Conservation (phyloP, 2,329 filamentous ascomycete genomes). For the Penicillium sp. region DNA sequence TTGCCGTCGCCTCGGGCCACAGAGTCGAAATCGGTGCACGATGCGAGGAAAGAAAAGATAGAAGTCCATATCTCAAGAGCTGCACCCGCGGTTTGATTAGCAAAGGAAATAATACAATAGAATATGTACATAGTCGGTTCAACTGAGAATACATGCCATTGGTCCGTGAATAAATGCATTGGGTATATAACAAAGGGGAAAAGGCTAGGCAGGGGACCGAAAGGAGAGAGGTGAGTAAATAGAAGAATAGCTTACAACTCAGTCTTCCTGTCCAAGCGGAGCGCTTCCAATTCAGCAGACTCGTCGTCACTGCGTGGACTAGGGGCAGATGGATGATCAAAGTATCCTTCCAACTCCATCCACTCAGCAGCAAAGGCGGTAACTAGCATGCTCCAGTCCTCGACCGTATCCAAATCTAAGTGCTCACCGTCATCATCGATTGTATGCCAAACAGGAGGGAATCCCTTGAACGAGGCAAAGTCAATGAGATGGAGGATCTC, state of each 20-base stretch:
- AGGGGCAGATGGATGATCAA: constrained; percentile 28
- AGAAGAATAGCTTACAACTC: constrained; percentile 40
- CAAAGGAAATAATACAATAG: neutral
- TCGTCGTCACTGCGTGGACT: constrained; percentile 8
- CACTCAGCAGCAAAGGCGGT: constrained; percentile 86
- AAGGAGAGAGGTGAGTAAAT: constrained; percentile 6
- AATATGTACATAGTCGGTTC: neutral
- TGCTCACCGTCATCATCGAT: constrained; percentile 80
- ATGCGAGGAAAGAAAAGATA: neutral
- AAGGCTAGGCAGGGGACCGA: neutral
- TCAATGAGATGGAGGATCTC: constrained; percentile 89
- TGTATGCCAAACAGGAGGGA: constrained; percentile 83
- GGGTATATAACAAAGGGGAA: constrained; percentile 9
- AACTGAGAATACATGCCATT: neutral
- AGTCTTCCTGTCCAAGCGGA: constrained; percentile 29
- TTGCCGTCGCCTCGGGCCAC: neutral
- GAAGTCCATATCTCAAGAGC: neutral
- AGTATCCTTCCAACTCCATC: constrained; percentile 72
- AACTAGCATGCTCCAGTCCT: constrained; percentile 84
- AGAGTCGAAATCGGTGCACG: neutral
- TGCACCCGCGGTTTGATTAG: constrained; percentile 1
- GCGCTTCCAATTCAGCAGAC: constrained; percentile 10
- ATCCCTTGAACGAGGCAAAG: constrained; percentile 52
- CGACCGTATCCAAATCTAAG: constrained; percentile 72
- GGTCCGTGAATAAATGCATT: constrained; percentile 2